Evolutionary conservation across 345 rosid species (phyloP).

Genomic region (Gossypium australe): DNA sequence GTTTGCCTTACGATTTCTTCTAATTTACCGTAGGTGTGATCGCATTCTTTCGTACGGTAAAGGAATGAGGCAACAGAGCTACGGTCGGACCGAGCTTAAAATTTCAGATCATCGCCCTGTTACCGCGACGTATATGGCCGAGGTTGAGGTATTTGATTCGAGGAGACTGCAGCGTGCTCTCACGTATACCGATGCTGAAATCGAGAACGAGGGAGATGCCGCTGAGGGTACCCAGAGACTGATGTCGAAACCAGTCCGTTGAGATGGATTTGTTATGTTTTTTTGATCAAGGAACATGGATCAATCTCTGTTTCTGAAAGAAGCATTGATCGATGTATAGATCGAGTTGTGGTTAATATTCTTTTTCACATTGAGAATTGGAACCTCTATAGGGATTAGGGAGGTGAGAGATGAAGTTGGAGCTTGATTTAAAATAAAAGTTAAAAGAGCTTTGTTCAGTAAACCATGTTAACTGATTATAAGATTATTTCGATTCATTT

Average conservation of each 20-base stretch:
- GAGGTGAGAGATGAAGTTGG: too few species aligned
- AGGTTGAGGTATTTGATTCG: conserved; percentile 72
- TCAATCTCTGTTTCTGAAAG: background rate
- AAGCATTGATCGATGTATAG: background rate
- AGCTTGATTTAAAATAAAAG: too few species aligned
- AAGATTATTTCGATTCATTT: too few species aligned
- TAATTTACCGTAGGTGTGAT: conserved; percentile 56
- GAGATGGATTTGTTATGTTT: conserved; percentile 11
- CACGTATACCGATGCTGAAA: conserved; percentile 80
- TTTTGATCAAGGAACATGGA: background rate
- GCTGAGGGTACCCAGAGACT: conserved; percentile 19
- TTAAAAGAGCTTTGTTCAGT: too few species aligned
- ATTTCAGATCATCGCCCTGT: conserved; percentile 96
- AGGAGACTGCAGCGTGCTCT: conserved; percentile 79
- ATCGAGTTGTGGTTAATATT: background rate
- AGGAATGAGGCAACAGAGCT: conserved; percentile 68
- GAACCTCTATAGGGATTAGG: background rate
- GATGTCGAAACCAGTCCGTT: conserved; percentile 32
- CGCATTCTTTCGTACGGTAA: conserved; percentile 75
- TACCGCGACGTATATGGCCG: conserved; percentile 66
- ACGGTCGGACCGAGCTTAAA: conserved; percentile 60
- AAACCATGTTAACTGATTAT: too few species aligned
- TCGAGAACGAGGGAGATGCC: conserved; percentile 40
- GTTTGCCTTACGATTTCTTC: background rate
- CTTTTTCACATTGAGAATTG: background rate